Conservation (phyloP, 2,329 filamentous ascomycete genomes). For the Xylaria sp. region DNA sequence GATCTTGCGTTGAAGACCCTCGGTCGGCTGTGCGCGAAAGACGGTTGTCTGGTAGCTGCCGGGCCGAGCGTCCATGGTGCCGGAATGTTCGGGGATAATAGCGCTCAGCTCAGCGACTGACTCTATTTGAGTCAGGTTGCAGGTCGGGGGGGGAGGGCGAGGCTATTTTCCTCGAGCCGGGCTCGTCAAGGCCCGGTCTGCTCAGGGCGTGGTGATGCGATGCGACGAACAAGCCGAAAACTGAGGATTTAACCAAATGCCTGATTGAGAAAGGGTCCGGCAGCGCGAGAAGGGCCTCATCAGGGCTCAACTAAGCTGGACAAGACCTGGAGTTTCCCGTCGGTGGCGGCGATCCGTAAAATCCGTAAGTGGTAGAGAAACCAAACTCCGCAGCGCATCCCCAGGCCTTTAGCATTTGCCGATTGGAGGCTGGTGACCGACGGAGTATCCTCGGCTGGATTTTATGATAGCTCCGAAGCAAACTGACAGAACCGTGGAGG, state of each 20-base stretch:
- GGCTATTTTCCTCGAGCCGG: neutral
- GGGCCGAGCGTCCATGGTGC: constrained; percentile 36
- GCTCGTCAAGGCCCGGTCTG: neutral
- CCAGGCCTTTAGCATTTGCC: constrained; percentile 11
- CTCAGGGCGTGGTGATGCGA: neutral
- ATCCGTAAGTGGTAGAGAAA: constrained; percentile 6
- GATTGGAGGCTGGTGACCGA: constrained; percentile 5
- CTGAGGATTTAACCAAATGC: constrained; percentile 30
- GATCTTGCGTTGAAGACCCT: constrained; percentile 41
- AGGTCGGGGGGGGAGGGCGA: neutral
- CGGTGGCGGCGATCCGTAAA: constrained; percentile 24
- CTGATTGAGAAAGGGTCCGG: constrained; percentile 29
- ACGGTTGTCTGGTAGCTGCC: constrained; percentile 39
- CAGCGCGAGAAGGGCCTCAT: constrained; percentile 5
- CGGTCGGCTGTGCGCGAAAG: constrained; percentile 41
- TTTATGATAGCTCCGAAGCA: constrained; percentile 11
- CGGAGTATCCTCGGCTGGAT: constrained; percentile 22
- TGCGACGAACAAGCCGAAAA: neutral
- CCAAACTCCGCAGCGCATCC: constrained; percentile 17
- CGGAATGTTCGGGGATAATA: constrained; percentile 31
- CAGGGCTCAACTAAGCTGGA: constrained; percentile 4
- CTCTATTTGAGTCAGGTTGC: neutral
- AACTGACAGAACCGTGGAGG: too few relatives aligned
- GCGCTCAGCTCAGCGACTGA: constrained; percentile 3
- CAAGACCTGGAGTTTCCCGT: constrained; percentile 3